Evolutionary conservation across 805 yeast species (phyloP).

Genomic region (Lachancea quebecensis): DNA sequence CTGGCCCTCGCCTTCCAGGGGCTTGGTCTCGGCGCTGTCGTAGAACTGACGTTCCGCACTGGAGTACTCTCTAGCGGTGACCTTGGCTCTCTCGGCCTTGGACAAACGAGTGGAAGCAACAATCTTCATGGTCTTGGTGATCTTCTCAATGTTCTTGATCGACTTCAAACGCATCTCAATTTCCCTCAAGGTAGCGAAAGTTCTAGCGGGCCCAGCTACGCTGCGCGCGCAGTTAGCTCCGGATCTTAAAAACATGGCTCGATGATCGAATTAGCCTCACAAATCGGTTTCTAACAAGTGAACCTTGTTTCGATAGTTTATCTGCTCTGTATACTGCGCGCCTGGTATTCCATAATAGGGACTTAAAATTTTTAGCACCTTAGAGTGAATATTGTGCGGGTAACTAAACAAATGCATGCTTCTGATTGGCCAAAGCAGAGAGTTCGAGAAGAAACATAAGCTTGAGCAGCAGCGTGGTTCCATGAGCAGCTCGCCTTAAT

Average conservation of each 20-base stretch:
- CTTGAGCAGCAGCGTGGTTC: no score
- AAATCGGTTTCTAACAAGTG: no score
- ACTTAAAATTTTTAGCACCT: not conserved
- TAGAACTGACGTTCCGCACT: constrained; percentile 73
- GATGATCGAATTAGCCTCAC: no score
- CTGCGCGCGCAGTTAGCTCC: constrained; percentile 29
- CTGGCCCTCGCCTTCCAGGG: constrained; percentile 37
- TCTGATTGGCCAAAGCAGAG: not conserved
- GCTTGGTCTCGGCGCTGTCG: constrained; percentile 71
- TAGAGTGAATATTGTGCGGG: not conserved
- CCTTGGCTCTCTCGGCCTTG: constrained; percentile 94
- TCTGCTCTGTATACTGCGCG: no score
- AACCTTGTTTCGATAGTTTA: no score
- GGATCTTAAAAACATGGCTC: constrained; percentile 24
- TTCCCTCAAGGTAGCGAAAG: constrained; percentile 97
- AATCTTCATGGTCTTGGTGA: constrained; percentile 98
- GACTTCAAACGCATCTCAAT: constrained; percentile 97
- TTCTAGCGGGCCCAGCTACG: constrained; percentile 40
- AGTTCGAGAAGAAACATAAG: not conserved
- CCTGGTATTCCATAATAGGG: not conserved
- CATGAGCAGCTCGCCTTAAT: no score
- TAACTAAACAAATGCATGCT: not conserved
- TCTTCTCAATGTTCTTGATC: constrained; percentile 97
- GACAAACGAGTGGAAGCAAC: constrained; percentile 96
- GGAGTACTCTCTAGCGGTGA: constrained; percentile 76